Percentiles rank a stretch among this genome's conserved stretches.
Evolutionary conservation across 441 rosid species (phyloP).

Genomic region (Omphalea diandra): DNA sequence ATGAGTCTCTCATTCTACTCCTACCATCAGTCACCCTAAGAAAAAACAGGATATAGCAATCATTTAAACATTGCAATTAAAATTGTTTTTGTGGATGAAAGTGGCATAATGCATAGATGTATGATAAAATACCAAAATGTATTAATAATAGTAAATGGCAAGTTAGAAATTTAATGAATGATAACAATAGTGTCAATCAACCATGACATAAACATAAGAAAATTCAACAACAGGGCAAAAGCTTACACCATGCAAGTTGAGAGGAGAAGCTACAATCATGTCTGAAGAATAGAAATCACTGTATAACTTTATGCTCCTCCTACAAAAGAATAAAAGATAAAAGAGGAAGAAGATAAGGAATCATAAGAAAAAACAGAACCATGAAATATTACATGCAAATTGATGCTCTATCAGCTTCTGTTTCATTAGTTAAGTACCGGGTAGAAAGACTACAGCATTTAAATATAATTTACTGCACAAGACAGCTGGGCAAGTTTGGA

Average conservation of each 20-base stretch:
- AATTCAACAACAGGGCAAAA: constrained; percentile 20
- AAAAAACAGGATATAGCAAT: too few relatives aligned
- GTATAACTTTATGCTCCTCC: constrained; percentile 84
- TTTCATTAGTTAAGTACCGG: not conserved
- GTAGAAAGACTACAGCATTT: not conserved
- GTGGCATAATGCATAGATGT: not conserved
- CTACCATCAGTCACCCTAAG: too few relatives aligned
- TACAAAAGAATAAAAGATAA: constrained; percentile 28
- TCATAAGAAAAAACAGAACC: not conserved
- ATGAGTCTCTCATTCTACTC: too few relatives aligned
- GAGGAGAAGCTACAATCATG: constrained; percentile 90
- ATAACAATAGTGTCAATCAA: not conserved
- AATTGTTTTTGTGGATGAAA: not conserved
- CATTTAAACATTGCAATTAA: not conserved
- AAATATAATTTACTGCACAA: not conserved
- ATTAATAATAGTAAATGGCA: not conserved
- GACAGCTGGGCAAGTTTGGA: not conserved
- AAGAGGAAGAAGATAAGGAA: not conserved
- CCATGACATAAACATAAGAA: constrained; percentile 16
- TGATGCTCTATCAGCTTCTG: not conserved
- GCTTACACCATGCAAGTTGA: constrained; percentile 63
- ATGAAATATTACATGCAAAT: not conserved
- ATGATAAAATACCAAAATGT: not conserved
- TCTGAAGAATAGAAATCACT: constrained; percentile 92
- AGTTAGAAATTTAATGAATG: not conserved